phyloP scores from a whole-genome alignment of 1,284 basidiomycete genomes.

The Ceratobasidium sp. region DNA sequence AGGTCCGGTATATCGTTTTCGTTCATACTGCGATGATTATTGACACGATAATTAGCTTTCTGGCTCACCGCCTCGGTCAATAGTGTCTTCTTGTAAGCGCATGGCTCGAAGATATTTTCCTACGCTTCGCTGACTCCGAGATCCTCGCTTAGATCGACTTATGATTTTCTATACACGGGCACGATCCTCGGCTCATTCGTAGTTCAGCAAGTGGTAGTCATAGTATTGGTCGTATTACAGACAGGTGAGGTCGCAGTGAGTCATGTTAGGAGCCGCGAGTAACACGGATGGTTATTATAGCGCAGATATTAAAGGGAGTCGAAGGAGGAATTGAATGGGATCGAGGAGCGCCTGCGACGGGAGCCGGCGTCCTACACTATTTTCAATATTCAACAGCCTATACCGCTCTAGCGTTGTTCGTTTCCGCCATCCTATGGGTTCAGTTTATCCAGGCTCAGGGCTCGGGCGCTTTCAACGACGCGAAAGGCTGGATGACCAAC shows the following conservation, averaged over 20 bases:
- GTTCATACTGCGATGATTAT: too few species aligned
- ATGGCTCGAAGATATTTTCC: neutral
- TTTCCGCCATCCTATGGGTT: too few species aligned
- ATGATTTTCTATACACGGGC: neutral
- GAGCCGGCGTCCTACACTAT: neutral
- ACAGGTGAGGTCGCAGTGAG: neutral
- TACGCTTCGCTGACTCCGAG: neutral
- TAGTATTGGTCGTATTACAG: neutral
- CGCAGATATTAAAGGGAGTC: too few species aligned
- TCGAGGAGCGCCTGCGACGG: too few species aligned
- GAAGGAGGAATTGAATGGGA: neutral
- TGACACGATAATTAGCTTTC: neutral
- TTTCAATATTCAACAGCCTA: neutral
- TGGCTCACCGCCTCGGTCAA: conserved; percentile 2
- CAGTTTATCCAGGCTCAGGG: too few species aligned
- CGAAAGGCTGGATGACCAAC: neutral
- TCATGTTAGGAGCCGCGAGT: neutral
- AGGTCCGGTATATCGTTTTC: too few species aligned
- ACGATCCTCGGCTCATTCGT: conserved; percentile 20
- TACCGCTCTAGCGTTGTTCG: too few species aligned
- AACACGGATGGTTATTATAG: neutral
- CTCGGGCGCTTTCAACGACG: too few species aligned
- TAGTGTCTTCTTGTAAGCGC: neutral
- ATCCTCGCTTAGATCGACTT: neutral
- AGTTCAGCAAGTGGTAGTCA: neutral